phyloP scores from a whole-genome alignment of 2,329 filamentous ascomycete genomes.

The Aspergillus chevalieri region DNA sequence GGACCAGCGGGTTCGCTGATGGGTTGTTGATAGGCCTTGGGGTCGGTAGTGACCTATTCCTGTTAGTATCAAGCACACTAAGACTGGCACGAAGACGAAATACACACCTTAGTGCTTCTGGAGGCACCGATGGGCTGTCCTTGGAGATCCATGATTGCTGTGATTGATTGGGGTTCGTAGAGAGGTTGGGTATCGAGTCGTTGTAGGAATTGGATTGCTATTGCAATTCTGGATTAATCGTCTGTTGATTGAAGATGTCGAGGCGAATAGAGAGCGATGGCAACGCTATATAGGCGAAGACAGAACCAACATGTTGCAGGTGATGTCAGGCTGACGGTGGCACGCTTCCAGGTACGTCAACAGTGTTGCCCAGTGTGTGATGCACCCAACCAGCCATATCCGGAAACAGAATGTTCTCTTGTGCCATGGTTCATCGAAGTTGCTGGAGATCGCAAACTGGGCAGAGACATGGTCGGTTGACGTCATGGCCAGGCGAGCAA shows the following conservation, averaged over 20 bases:
- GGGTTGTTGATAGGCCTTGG: conserved; percentile 43
- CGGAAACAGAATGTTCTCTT: too few relatives aligned
- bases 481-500: too few relatives aligned
- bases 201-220: not conserved
- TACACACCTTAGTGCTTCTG: conserved; percentile 31
- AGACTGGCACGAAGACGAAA: not conserved
- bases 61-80: not conserved
- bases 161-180: conserved; percentile 1
- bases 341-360: conserved; percentile 2
- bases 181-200: not conserved
- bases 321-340: conserved; percentile 31
- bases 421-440: too few relatives aligned
- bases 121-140: conserved; percentile 28
- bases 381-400: too few relatives aligned
- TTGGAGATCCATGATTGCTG: conserved; percentile 37
- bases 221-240: not conserved
- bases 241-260: not conserved
- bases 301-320: not conserved
- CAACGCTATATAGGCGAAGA: conserved; percentile 19
- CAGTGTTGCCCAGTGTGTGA: too few relatives aligned
- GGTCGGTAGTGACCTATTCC: conserved; percentile 41
- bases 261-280: conserved; percentile 3
- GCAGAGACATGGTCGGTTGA: too few relatives aligned
- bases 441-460: too few relatives aligned
- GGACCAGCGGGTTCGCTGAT: conserved; percentile 58